Evolutionary conservation across 176 grass and related monocot genomes (phyloP).

Genomic region (Oryza glaberrima): DNA sequence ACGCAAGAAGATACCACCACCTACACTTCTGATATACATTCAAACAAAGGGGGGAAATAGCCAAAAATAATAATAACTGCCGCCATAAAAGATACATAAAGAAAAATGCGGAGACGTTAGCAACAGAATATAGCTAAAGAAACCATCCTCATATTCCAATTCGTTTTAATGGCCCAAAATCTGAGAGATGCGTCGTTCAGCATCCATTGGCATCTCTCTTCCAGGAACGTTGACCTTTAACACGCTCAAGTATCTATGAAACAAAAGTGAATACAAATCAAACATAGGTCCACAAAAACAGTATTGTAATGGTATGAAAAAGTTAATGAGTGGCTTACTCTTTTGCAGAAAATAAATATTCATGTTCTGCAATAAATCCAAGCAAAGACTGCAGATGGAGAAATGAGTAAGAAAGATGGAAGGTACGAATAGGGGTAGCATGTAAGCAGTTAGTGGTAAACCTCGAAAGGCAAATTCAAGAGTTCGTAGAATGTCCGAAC

Average conservation of each 20-base stretch:
- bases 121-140: slow-evolving; percentile 1
- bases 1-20: slow-evolving; percentile 2
- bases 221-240: slow-evolving; percentile 84
- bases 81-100: background rate
- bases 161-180: slow-evolving; percentile 59
- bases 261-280: slow-evolving; percentile 5
- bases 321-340: slow-evolving; percentile 59
- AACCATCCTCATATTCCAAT: background rate
- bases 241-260: slow-evolving; percentile 68
- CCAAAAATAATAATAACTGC: background rate
- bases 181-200: slow-evolving; percentile 71
- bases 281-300: slow-evolving; percentile 18
- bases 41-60: slow-evolving; percentile 3
- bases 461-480: slow-evolving; percentile 91
- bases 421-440: slow-evolving; percentile 20
- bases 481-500: slow-evolving; percentile 89
- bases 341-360: slow-evolving; percentile 76
- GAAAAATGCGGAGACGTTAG: background rate
- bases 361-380: slow-evolving; percentile 81
- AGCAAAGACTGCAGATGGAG: slow-evolving; percentile 68
- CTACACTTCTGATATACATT: background rate
- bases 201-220: slow-evolving; percentile 86
- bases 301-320: slow-evolving; percentile 13
- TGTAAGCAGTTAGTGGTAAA: slow-evolving; percentile 24
- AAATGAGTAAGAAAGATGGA: slow-evolving; percentile 40